Evolutionary conservation across 768 basidiomycete species (phyloP).

Genomic region (Russula olivacea): DNA sequence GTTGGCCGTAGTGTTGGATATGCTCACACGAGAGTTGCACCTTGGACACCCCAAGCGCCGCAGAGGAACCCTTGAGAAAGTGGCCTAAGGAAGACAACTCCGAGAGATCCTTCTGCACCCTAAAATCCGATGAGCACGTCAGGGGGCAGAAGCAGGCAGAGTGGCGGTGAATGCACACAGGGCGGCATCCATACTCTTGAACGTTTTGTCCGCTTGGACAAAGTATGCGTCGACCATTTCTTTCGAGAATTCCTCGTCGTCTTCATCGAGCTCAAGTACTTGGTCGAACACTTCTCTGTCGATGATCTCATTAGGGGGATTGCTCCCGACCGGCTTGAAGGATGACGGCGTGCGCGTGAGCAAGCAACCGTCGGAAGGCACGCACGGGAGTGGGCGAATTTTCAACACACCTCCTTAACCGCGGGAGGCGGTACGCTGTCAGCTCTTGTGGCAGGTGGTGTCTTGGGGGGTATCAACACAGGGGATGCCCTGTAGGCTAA

Average conservation of each 20-base stretch:
- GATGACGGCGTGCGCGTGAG: not conserved
- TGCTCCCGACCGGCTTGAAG: not conserved
- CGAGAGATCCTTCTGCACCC: conserved; percentile 49
- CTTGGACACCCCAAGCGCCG: conserved; percentile 77
- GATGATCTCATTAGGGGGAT: conserved; percentile 39
- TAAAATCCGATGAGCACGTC: conserved; percentile 41
- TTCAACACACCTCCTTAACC: conserved; percentile 5
- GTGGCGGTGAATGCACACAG: conserved; percentile 8
- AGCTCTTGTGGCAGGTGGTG: not conserved
- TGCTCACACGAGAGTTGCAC: conserved; percentile 84
- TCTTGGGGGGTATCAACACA: not conserved
- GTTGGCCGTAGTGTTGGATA: conserved; percentile 70
- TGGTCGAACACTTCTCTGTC: conserved; percentile 80
- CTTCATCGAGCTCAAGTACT: conserved; percentile 89
- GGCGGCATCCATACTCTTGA: conserved; percentile 64
- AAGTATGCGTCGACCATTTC: conserved; percentile 80
- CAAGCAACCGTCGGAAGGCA: not conserved
- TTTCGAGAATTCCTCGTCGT: conserved; percentile 71
- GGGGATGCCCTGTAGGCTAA: conserved; percentile 5
- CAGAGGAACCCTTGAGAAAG: conserved; percentile 96
- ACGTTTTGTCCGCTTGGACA: conserved; percentile 69
- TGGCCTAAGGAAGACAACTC: conserved; percentile 76
- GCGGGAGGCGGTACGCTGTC: not conserved
- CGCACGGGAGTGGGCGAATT: not conserved
- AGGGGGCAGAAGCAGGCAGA: not conserved